These are phyloP conservation scores for Ilyonectria destructans DNA, from an alignment of 2,329 filamentous ascomycete species.

Conservation along the genomic window DNA sequence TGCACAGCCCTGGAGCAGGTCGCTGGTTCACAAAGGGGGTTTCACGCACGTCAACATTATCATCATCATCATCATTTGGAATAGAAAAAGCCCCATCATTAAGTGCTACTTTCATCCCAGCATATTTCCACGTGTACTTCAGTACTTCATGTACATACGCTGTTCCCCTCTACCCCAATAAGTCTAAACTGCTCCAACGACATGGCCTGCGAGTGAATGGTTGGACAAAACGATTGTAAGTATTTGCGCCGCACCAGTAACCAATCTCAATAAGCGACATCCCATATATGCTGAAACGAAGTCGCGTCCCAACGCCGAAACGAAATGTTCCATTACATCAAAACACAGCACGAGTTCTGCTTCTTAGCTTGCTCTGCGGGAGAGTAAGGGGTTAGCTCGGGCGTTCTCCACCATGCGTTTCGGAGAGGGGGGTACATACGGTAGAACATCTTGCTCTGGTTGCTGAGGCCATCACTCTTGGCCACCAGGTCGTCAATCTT, in stretches of 20 bases:
- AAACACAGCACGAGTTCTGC: conserved; percentile 82
- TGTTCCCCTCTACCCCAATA: conserved; percentile 6
- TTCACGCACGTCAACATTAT: conserved; percentile 6
- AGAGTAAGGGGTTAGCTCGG: conserved; percentile 23
- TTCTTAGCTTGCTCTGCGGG: conserved; percentile 78
- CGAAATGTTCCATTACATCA: conserved; percentile 70
- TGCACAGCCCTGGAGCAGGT: conserved; percentile 35
- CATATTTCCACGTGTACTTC: conserved; percentile 25
- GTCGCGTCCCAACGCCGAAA: conserved; percentile 54
- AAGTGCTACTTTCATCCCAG: conserved; percentile 31
- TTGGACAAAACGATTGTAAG: conserved; percentile 46
- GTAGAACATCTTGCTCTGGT: conserved; percentile 98
- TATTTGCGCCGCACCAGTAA: conserved; percentile 51
- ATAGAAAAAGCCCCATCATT: conserved; percentile 34
- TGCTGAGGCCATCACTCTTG: conserved; percentile 92
- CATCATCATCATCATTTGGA: conserved; percentile 35
- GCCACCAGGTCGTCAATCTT: conserved; percentile 95
- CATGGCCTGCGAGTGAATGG: conserved; percentile 44
- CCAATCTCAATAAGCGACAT: conserved; percentile 53
- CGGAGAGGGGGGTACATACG: conserved; percentile 65
- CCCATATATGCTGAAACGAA: conserved; percentile 51
- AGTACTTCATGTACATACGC: conserved; percentile 20
- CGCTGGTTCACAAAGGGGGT: conserved; percentile 33
- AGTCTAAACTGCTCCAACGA: conserved; percentile 43
- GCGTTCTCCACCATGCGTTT: conserved; percentile 5